phyloP scores from a whole-genome alignment of 768 basidiomycete genomes.

The Lentinula edodes region DNA sequence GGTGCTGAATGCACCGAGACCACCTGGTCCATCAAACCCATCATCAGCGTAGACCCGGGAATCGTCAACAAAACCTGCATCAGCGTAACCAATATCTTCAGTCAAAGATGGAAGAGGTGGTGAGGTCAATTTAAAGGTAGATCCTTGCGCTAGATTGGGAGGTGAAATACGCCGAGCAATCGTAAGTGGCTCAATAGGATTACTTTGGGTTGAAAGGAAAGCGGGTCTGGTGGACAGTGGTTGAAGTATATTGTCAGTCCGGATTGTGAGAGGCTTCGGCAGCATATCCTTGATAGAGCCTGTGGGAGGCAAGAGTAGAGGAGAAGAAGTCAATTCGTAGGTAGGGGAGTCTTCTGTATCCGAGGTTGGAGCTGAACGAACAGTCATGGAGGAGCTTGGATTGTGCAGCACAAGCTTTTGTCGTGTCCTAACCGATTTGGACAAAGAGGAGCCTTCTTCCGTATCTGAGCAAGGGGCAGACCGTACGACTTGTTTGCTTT shows the following conservation, averaged over 20 bases:
- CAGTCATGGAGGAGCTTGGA: background rate
- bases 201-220: background rate
- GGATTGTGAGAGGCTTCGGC: background rate
- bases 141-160: background rate
- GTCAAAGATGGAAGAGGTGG: background rate
- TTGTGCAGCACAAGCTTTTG: background rate
- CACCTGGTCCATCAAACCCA: conserved; percentile 3
- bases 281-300: conserved; percentile 3
- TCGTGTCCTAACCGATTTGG: background rate
- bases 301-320: background rate
- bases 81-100: conserved; percentile 4
- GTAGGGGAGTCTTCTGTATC: background rate
- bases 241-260: background rate
- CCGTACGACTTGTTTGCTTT: conserved; percentile 1
- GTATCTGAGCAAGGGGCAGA: conserved; percentile 5
- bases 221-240: background rate
- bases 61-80: conserved; percentile 2
- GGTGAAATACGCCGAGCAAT: background rate
- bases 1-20: conserved; percentile 2
- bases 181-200: background rate
- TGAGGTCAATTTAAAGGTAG: background rate
- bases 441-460: background rate
- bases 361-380: background rate
- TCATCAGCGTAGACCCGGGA: background rate
- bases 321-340: background rate